Evolutionary conservation across 176 grass and related monocot genomes (phyloP), one percentile per base, ranked within the genome.

Genomic region (Carex pumila): DNA sequence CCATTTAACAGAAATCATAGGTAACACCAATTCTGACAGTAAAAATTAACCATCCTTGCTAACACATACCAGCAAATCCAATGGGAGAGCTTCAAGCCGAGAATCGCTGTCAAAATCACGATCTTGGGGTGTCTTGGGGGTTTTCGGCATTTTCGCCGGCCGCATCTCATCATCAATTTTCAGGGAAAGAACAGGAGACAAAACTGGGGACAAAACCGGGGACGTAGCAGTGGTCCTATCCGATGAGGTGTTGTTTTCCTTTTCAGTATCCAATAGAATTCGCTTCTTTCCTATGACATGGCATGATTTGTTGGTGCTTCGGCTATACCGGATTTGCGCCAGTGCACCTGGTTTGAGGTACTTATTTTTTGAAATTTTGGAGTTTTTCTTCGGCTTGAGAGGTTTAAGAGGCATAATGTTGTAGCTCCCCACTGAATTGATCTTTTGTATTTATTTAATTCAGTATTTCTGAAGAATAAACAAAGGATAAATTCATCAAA

Each of bases 71-170:
- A 98, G 76, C 34, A 98, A 82, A 84, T 98, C 91, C 86, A 93
- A 72, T 61, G 95, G 92, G 85, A 98, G 92, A 71, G 91, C 87
- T 91, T 94, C 95, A 79, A 98, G 91, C 45, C 86, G 87, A 61
- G 95, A 98, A 61, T 88, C 57, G 36, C 84, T 87, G 55, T 84
- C 86, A 84, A 85, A 87, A 67, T 87, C 84, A 58, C 78, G 34
- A 77, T 83, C 70, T 80, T 90, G 62, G 83, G 90, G 90, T 71
- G 86, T 90, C 71, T 15, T 94, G 0, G 95, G 89, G 49, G 91
- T 89, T 88, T 53, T 89, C 14, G 91, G 91, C 68, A 91, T 70
- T 64, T 84, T 73, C 31, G 59, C 83, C 1, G 31, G 84, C 68
- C 88, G 90, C 45, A 31, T 81, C 12, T 68, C 84, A 81, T 64